Evolutionary conservation across 257 asterid genomes (phyloP), one percentile per base, ranked within the genome.

Genomic region (Gardenia jasminoides): DNA sequence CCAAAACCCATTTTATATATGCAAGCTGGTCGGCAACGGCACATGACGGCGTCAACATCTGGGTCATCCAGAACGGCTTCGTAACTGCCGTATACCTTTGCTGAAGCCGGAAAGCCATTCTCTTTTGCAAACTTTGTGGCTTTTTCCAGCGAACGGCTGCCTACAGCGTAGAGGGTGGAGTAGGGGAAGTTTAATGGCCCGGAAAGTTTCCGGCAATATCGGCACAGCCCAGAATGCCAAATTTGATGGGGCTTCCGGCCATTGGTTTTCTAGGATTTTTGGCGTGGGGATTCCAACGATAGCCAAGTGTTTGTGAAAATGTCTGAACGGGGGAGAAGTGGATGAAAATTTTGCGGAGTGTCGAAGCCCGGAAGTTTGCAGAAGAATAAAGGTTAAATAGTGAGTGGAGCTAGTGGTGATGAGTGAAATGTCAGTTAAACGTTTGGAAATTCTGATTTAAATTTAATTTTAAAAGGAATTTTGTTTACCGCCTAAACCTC

Each of bases 181-280:
- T 86, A 87, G 28, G 91, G 89, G 68, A 56, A 88, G 90, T 26
- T 0, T 30, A 73, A 90, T 89, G 39, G 92, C 90, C 0, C 93
- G 83, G 92, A 89, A 20, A 88, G 78, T 72, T 89, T 91, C 0
- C 94, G 88, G 94, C 97, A 1, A 92, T 87, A 0, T 84, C 83
- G 4, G 96, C 97, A 80, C 97, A 91, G 26, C 97, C 94, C n/a
- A 92, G 33, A 50, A 92, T 89, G n/a, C 96, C 96, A 24, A 91
- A 82, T 28, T 78, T 81, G 80, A 89, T 83, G 36, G 82, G 70
- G 41, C 3, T 36, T 1, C 12, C 68, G 39, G 43, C 70, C 28
- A 56, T 33, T 3, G 44, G 5, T 30, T 13, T 61, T 36, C 41
- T 36, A 36, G 41, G 41, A 36, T 36, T 36, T 36, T 36, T 36